Conservation (phyloP, 177 flowering plant species). For the Vitis hybrid region DNA sequence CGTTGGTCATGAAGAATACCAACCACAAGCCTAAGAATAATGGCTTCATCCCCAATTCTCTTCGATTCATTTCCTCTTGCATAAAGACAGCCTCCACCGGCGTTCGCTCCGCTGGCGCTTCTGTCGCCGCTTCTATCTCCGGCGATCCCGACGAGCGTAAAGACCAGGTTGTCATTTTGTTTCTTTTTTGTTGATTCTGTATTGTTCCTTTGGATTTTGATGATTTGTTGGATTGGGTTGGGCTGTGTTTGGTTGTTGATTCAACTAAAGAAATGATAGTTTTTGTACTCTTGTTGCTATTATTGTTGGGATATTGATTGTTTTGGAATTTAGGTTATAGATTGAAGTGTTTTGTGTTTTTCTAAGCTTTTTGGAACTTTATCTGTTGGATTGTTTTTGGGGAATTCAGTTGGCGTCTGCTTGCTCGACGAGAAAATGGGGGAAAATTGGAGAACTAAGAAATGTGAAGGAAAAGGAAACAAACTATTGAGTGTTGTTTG, state of each 20-base stretch:
- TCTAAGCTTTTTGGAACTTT: too few species aligned
- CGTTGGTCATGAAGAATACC: conserved; percentile 35
- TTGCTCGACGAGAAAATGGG: too few species aligned
- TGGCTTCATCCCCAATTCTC: conserved; percentile 49
- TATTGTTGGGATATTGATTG: too few species aligned
- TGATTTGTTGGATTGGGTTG: neutral
- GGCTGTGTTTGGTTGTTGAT: neutral
- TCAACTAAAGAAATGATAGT: neutral
- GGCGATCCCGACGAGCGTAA: conserved; percentile 42
- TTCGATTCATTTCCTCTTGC: conserved; percentile 65
- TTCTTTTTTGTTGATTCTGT: neutral
- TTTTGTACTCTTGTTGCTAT: neutral
- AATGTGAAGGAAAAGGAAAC: too few species aligned
- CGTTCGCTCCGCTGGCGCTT: conserved; percentile 53
- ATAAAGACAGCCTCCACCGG: conserved; percentile 67
- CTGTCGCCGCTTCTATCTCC: conserved; percentile 65
- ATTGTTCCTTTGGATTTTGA: neutral
- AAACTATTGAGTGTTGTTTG: too few species aligned
- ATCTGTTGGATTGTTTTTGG: too few species aligned
- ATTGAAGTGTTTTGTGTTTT: too few species aligned
- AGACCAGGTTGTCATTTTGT: conserved; percentile 53
- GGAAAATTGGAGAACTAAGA: too few species aligned
- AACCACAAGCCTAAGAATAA: conserved; percentile 12
- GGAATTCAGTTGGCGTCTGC: too few species aligned
- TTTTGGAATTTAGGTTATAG: too few species aligned